phyloP scores from a whole-genome alignment of 1,284 basidiomycete species.

The Coniferiporia sulphurascens region DNA sequence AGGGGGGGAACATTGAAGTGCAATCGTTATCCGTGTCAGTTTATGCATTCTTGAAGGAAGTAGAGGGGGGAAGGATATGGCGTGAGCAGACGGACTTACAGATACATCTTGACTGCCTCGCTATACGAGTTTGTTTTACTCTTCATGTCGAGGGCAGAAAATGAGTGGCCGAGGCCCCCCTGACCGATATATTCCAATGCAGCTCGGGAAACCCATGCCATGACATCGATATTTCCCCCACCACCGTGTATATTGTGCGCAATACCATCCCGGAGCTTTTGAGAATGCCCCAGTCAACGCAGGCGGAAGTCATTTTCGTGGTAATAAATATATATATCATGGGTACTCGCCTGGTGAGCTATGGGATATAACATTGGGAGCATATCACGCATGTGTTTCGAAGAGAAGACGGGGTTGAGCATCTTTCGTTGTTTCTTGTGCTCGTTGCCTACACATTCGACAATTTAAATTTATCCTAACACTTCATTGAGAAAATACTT shows the following conservation, averaged over 20 bases:
- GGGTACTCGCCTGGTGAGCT: constrained; percentile 22
- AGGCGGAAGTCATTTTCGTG: neutral
- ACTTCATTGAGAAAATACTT: neutral
- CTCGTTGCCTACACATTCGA: constrained; percentile 20
- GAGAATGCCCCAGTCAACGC: neutral
- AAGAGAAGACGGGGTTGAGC: constrained; percentile 29
- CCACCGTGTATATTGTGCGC: constrained; percentile 15
- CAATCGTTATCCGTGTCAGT: no score
- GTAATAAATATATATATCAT: neutral
- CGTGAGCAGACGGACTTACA: no score
- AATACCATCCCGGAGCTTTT: constrained; percentile 27
- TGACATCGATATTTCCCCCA: constrained; percentile 33
- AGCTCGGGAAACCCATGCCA: constrained; percentile 34
- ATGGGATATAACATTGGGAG: constrained; percentile 27
- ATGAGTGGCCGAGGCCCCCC: constrained; percentile 37
- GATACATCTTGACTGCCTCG: constrained; percentile 26
- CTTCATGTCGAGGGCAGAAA: constrained; percentile 30
- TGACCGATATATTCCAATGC: constrained; percentile 34
- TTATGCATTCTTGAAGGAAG: no score
- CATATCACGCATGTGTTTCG: constrained; percentile 26
- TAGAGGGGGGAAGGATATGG: no score
- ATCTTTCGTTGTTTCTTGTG: constrained; percentile 27
- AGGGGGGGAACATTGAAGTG: no score
- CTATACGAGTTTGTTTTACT: constrained; percentile 27
- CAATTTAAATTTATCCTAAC: no score